Evolutionary conservation across 192 early-diverging fungal genomes (phyloP).

Genomic region (Irineochytrium annulatum): DNA sequence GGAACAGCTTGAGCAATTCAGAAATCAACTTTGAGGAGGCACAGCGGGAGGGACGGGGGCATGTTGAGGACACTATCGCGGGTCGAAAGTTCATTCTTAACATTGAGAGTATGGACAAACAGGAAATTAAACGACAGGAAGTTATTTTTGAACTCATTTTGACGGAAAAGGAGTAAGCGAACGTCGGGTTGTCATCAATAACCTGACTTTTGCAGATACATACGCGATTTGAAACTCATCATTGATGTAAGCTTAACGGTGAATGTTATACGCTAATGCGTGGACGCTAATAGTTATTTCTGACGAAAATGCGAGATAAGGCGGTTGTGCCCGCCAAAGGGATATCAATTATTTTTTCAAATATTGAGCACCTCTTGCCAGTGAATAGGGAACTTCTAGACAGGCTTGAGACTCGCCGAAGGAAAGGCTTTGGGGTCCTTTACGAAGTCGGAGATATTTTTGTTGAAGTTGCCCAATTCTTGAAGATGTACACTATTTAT

Average conservation of each 20-base stretch:
- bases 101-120: conserved; percentile 23
- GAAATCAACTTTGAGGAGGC: conserved; percentile 1
- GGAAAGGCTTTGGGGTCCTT: conserved; percentile 16
- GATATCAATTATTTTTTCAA: conserved; percentile 47
- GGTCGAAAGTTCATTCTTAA: neutral
- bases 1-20: neutral
- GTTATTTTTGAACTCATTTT: conserved; percentile 88
- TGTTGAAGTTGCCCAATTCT: conserved; percentile 44
- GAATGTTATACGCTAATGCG: neutral
- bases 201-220: neutral
- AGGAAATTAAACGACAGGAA: conserved; percentile 84
- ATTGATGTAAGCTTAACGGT: conserved; percentile 74
- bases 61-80: neutral
- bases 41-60: neutral
- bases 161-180: conserved; percentile 85
- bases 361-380: conserved; percentile 42
- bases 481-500: conserved; percentile 60
- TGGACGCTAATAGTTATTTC: conserved; percentile 31
- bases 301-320: conserved; percentile 29
- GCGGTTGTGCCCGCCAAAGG: conserved; percentile 41
- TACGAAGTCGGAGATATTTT: conserved; percentile 44
- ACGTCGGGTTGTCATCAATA: conserved; percentile 2
- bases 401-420: conserved; percentile 23
- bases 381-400: conserved; percentile 38
- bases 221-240: conserved; percentile 71